Evolutionary conservation across 345 rosid species (phyloP).

Genomic region (Melastoma malabathricum): DNA sequence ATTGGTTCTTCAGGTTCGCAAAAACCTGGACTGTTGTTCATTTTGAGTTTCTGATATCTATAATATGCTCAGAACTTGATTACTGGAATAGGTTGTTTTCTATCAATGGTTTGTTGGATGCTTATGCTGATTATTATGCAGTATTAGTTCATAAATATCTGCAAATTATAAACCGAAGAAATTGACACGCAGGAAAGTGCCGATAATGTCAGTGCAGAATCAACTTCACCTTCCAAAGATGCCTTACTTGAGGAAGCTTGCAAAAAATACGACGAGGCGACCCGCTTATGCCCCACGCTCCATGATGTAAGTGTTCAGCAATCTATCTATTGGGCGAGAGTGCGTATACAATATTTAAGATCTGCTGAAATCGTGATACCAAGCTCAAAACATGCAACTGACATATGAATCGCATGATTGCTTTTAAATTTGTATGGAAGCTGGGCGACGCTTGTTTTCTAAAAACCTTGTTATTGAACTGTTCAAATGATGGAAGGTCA

Average conservation of each 20-base stretch:
- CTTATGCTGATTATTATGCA: not conserved
- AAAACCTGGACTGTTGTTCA: conserved; percentile 1
- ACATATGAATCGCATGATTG: no score
- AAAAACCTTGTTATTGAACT: no score
- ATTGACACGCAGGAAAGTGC: conserved; percentile 80
- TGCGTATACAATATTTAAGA: no score
- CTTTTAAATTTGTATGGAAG: no score
- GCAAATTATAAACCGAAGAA: not conserved
- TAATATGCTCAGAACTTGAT: conserved; percentile 7
- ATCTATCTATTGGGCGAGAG: conserved; percentile 1
- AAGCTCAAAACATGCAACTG: no score
- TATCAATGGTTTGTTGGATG: not conserved
- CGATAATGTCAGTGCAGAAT: conserved; percentile 77
- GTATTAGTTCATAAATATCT: no score
- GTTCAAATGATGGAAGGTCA: no score
- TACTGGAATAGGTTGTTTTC: not conserved
- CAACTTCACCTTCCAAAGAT: conserved; percentile 92
- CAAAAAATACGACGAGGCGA: conserved; percentile 91
- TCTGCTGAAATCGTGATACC: no score
- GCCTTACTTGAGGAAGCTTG: conserved; percentile 96
- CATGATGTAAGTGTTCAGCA: conserved; percentile 60
- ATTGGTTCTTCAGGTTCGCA: conserved; percentile 86
- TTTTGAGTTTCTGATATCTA: not conserved
- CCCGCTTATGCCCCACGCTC: conserved; percentile 76
- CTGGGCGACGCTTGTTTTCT: no score